phyloP scores from a whole-genome alignment of 768 basidiomycete genomes.

The Amanita rimosa region DNA sequence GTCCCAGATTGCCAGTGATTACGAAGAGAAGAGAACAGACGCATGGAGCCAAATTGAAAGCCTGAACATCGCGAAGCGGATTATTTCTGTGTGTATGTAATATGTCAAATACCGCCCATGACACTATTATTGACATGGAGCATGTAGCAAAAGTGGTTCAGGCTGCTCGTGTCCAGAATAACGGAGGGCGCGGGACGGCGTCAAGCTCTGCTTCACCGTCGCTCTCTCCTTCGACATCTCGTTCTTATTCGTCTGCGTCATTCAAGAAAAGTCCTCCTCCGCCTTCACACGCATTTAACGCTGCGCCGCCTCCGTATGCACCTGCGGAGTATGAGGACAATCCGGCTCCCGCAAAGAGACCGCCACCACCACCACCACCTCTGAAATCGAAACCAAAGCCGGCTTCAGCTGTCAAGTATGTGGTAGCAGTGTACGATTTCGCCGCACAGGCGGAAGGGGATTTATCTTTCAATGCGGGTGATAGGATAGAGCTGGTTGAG shows the following conservation, averaged over 20 bases:
- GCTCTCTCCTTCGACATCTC: conserved; percentile 21
- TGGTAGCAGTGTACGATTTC: conserved; percentile 93
- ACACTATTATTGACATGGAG: not conserved
- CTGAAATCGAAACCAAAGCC: conserved; percentile 81
- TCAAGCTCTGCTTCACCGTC: not conserved
- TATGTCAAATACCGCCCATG: not conserved
- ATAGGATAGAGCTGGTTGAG: conserved; percentile 84
- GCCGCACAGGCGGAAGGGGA: conserved; percentile 92
- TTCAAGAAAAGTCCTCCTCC: conserved; percentile 46
- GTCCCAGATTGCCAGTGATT: conserved; percentile 64
- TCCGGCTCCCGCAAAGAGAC: conserved; percentile 45
- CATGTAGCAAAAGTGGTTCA: conserved; percentile 60
- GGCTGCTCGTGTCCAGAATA: conserved; percentile 26
- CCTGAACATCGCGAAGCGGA: conserved; percentile 71
- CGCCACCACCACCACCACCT: conserved; percentile 89
- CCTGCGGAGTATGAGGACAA: not conserved
- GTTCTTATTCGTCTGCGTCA: conserved; percentile 24
- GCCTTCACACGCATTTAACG: conserved; percentile 25
- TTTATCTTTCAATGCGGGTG: conserved; percentile 80
- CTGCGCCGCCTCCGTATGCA: conserved; percentile 25
- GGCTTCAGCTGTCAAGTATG: conserved; percentile 54
- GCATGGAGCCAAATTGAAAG: conserved; percentile 70
- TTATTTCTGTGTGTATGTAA: conserved; percentile 76
- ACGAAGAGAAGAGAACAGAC: conserved; percentile 76
- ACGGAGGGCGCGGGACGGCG: conserved; percentile 13